Evolutionary conservation across 2,329 filamentous ascomycete genomes (phyloP).

Genomic region (Pseudogymnoascus sp.): DNA sequence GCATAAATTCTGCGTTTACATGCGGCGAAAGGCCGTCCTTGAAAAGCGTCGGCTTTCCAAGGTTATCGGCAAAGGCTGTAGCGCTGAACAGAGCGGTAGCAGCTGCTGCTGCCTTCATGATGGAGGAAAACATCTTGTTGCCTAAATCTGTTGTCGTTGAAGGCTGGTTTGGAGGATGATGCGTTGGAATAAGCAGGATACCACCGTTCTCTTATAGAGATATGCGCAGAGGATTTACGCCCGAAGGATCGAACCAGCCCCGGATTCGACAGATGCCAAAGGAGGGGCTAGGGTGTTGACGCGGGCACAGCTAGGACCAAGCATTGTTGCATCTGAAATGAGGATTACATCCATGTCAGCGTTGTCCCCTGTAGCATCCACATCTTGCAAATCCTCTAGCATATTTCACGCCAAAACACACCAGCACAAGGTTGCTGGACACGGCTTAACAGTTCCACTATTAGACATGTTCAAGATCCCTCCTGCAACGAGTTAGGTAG

Average conservation of each 20-base stretch:
- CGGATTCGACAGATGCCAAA: not conserved
- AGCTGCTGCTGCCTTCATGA: not conserved
- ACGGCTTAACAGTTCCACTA: not conserved
- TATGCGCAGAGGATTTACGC: not conserved
- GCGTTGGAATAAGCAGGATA: not conserved
- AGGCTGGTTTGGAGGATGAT: not conserved
- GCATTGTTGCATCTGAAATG: not conserved
- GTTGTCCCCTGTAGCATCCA: not conserved
- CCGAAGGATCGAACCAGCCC: not conserved
- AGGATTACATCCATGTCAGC: conserved; percentile 3
- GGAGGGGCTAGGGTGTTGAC: not conserved
- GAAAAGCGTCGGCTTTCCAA: conserved; percentile 6
- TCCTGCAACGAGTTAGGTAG: not conserved
- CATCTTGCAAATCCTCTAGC: not conserved
- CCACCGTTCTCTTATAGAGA: not conserved
- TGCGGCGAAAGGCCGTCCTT: not conserved
- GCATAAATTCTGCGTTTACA: not conserved
- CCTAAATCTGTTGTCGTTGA: not conserved
- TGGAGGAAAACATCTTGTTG: conserved; percentile 2
- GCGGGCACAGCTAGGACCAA: not conserved
- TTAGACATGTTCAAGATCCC: not conserved
- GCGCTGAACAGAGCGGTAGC: not conserved
- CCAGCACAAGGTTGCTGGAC: not conserved
- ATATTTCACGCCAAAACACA: not conserved
- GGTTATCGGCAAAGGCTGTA: not conserved